Conservation (phyloP, 768 basidiomycete species). For the Suillus subalutaceus region DNA sequence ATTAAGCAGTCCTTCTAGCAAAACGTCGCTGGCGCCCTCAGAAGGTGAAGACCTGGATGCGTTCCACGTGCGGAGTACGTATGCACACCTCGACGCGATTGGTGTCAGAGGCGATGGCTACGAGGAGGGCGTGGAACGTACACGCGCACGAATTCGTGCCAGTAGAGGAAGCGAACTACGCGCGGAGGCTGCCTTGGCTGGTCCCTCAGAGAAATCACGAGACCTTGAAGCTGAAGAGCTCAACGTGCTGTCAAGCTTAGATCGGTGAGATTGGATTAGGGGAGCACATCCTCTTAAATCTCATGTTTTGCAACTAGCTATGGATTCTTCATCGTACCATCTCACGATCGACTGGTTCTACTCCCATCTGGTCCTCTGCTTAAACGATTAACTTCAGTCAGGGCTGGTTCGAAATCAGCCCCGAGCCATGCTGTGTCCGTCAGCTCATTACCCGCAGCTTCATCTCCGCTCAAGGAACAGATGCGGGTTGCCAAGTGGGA, state of each 20-base stretch:
- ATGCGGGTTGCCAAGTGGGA: constrained; percentile 90
- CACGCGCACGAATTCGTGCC: constrained; percentile 67
- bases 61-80: constrained; percentile 83
- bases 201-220: constrained; percentile 61
- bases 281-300: constrained; percentile 10
- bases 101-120: constrained; percentile 97
- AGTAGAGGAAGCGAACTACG: constrained; percentile 62
- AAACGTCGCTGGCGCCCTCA: constrained; percentile 66
- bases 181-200: constrained; percentile 56
- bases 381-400: constrained; percentile 55
- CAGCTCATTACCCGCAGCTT: constrained; percentile 49
- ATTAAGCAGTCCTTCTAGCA: constrained; percentile 46
- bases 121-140: constrained; percentile 93
- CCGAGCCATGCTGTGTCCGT: constrained; percentile 50
- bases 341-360: constrained; percentile 82
- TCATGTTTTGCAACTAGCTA: constrained; percentile 56
- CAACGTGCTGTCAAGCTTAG: constrained; percentile 72
- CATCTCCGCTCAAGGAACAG: constrained; percentile 59
- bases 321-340: constrained; percentile 83
- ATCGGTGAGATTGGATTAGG: constrained; percentile 63
- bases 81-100: constrained; percentile 83
- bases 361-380: constrained; percentile 63
- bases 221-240: constrained; percentile 77
- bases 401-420: constrained; percentile 49
- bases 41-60: constrained; percentile 83